A percentile compares a stretch with the other conserved stretches of the same genome.
Evolutionary conservation across 169 alveolate genomes (phyloP).

Genomic region (Babesia caballi): DNA sequence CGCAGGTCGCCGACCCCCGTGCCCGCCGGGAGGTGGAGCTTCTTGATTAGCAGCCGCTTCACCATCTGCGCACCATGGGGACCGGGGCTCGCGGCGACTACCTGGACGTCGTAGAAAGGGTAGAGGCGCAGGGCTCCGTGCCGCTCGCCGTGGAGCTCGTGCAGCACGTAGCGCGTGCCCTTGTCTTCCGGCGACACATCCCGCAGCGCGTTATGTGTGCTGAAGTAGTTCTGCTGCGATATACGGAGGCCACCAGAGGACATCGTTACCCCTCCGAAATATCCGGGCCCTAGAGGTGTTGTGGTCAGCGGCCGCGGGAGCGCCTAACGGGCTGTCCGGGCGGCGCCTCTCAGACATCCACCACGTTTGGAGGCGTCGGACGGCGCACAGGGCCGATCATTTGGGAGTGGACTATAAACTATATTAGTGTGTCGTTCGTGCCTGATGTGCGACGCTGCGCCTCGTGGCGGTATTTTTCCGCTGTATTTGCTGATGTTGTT

Average conservation of each 20-base stretch:
- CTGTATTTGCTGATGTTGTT: no score
- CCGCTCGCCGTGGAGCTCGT: constrained; percentile 80
- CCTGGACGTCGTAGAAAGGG: constrained; percentile 87
- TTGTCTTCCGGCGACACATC: constrained; percentile 75
- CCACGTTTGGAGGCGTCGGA: no score
- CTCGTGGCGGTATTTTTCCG: no score
- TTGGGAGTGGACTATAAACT: no score
- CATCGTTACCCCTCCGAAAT: constrained; percentile 16
- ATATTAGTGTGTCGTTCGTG: no score
- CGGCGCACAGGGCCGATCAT: no score
- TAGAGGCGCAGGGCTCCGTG: constrained; percentile 78
- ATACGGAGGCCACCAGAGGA: constrained; percentile 70
- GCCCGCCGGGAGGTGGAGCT: constrained; percentile 75
- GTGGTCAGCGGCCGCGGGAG: neutral
- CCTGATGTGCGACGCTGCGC: no score
- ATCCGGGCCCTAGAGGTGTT: neutral
- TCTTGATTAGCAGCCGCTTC: constrained; percentile 82
- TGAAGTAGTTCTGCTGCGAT: constrained; percentile 83
- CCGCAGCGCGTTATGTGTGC: constrained; percentile 82
- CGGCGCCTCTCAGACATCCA: no score
- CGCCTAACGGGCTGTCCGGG: neutral
- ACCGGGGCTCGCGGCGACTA: neutral
- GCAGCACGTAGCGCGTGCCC: constrained; percentile 71
- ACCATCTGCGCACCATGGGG: constrained; percentile 66
- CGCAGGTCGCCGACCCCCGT: constrained; percentile 80